Percentiles rank a stretch among this genome's conserved stretches.
Evolutionary conservation across 2,329 filamentous ascomycete genomes (phyloP).

Genomic region (Pyrenophora seminiperda): DNA sequence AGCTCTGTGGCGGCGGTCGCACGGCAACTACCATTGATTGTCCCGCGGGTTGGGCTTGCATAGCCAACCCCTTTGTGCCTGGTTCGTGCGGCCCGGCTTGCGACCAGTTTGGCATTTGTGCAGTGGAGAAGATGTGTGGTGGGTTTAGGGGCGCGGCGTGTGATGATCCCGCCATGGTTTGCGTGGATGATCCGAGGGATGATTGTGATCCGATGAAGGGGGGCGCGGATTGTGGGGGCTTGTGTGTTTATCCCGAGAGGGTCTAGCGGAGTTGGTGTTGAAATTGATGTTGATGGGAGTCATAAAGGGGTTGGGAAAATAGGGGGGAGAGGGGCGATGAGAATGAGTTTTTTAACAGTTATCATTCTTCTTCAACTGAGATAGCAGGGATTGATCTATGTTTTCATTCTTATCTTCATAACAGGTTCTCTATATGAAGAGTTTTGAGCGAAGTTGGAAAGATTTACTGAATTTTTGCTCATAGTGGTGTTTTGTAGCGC

Average conservation of each 20-base stretch:
- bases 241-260: constrained; percentile 42
- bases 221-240: constrained; percentile 51
- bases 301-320: too few species aligned
- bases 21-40: constrained; percentile 6
- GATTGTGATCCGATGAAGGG: constrained; percentile 49
- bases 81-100: constrained; percentile 45
- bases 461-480: too few species aligned
- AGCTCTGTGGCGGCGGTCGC: constrained; percentile 37
- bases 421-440: too few species aligned
- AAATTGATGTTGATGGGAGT: too few species aligned
- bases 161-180: constrained; percentile 38
- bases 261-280: too few species aligned
- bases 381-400: too few species aligned
- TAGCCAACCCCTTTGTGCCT: constrained; percentile 37
- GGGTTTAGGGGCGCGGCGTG: constrained; percentile 50
- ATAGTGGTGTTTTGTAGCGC: too few species aligned
- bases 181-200: constrained; percentile 53
- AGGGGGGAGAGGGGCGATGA: too few species aligned
- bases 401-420: too few species aligned
- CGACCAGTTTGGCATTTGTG: constrained; percentile 44
- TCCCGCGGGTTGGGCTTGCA: constrained; percentile 32
- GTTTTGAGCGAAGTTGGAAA: too few species aligned
- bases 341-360: too few species aligned
- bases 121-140: constrained; percentile 47
- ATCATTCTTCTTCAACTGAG: too few species aligned